A percentile compares a stretch with the other conserved stretches of the same genome.
Conservation (phyloP, 2,329 filamentous ascomycete species). For the Macrophomina pseudophaseolina region DNA sequence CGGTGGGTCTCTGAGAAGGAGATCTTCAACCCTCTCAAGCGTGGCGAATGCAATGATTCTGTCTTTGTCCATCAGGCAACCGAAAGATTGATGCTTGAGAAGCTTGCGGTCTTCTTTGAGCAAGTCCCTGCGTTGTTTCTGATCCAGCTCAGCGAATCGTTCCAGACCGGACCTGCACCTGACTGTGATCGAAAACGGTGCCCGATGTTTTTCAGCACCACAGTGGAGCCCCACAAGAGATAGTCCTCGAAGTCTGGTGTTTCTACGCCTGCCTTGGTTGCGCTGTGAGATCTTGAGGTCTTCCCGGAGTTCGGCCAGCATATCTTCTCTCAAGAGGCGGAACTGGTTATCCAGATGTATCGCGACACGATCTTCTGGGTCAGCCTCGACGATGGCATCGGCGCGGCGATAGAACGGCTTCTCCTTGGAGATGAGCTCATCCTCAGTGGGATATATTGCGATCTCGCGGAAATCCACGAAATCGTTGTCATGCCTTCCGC, state of each 20-base stretch:
- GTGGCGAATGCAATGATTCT: conserved; percentile 65
- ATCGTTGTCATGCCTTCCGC: conserved; percentile 78
- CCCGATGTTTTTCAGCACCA: conserved; percentile 31
- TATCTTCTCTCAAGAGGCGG: conserved; percentile 72
- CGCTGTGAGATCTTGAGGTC: conserved; percentile 61
- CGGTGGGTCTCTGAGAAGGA: conserved; percentile 53
- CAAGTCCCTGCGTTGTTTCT: conserved; percentile 48
- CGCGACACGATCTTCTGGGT: conserved; percentile 46
- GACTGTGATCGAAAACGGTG: conserved; percentile 47
- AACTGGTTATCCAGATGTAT: conserved; percentile 73
- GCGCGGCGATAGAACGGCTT: conserved; percentile 62
- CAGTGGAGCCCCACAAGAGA: conserved; percentile 46
- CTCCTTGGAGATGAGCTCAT: conserved; percentile 64
- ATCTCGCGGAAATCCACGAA: conserved; percentile 65
- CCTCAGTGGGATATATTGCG: conserved; percentile 67
- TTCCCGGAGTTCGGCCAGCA: conserved; percentile 68
- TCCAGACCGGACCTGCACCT: conserved; percentile 51
- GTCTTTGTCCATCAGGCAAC: conserved; percentile 60
- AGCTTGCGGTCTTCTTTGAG: conserved; percentile 55
- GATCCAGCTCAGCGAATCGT: conserved; percentile 42
- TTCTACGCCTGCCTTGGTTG: conserved; percentile 47
- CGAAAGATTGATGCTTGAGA: conserved; percentile 66
- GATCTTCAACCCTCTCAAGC: conserved; percentile 56
- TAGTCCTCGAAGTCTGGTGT: conserved; percentile 49
- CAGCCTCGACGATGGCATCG: conserved; percentile 54